phyloP scores from a whole-genome alignment of 1,284 basidiomycete species.

The Apiotrichum montevideense region DNA sequence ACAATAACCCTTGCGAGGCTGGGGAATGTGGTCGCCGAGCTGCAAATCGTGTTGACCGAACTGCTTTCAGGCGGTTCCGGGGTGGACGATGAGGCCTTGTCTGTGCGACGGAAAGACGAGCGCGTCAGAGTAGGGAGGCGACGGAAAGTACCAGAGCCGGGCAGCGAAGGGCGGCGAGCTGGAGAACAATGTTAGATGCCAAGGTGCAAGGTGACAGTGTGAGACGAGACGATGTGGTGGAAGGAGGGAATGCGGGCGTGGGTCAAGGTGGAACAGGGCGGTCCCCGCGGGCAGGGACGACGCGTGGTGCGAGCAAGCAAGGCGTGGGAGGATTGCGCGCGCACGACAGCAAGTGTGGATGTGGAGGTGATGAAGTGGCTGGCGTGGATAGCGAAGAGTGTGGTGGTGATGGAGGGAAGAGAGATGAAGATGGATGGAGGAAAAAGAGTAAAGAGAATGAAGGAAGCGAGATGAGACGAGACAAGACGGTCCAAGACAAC shows the following conservation, averaged over 20 bases:
- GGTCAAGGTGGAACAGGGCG: too few species aligned
- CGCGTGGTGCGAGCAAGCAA: too few species aligned
- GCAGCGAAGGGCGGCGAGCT: constrained; percentile 23
- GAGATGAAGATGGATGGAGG: neutral
- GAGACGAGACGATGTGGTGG: neutral
- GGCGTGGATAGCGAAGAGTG: neutral
- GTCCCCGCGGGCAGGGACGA: too few species aligned
- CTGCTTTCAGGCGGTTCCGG: neutral
- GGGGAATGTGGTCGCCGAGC: constrained; percentile 7
- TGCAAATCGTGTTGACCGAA: too few species aligned
- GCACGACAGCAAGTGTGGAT: too few species aligned
- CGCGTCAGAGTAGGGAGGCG: constrained; percentile 28
- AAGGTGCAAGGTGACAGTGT: neutral
- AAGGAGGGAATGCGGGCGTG: neutral
- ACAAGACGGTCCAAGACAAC: neutral
- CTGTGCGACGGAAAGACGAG: constrained; percentile 29
- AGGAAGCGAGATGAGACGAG: neutral
- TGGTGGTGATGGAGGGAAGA: neutral
- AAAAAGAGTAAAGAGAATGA: too few species aligned
- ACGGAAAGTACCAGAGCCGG: constrained; percentile 31
- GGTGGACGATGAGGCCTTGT: constrained; percentile 16
- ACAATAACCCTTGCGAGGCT: constrained; percentile 15
- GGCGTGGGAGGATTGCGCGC: too few species aligned
- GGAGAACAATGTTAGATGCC: neutral
- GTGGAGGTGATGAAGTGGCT: too few species aligned